Base-by-base conservation (phyloP, 352 stramenopile species). In the Phytophthora idaei region DNA sequence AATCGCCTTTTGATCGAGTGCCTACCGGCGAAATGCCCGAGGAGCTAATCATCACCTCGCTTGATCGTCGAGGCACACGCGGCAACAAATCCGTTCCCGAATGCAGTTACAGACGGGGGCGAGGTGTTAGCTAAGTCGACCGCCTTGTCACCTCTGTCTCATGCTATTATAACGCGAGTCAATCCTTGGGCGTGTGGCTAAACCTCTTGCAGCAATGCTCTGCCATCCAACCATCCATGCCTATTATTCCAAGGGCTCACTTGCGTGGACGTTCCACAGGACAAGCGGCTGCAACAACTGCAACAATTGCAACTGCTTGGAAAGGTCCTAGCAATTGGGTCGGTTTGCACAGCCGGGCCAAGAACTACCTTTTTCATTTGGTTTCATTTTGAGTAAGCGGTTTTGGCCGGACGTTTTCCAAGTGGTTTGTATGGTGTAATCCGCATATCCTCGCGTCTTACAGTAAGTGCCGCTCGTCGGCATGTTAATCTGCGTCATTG, bases 81-180 rank as follows among this genome's bases (percentile, higher is more conserved):
- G 55, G 31, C 44, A 45, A 39, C 57, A 71, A 71, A 71, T 71
- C 63, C 49, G 41, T 71, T 71, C 57, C 63, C 63, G 45, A 32
- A 52, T 57, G 47, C 56, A 37, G 39, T 54, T 51, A 66, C 47
- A 59, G 55, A 64, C 47, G 46, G 54, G 47, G 37, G 9, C n/a
- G 27, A 6, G 34, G 25, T 50, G 11, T 17, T 51, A 50, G 14
- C 2, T 9, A 17, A 45, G 12, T n/a, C 39, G n/a, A 34, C 10
- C 17, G 21, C 21, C 21, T 21, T 21, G 21, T 32, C 11, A 46
- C 34, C 50, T 67, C 60, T 53, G 60, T 57, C 61, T 46, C 61
- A 68, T 49, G 31, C 4, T 37, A 21, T 21, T 21, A 21, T 21
- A 4, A 36, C 52, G 17, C 15, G 8, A 37, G 28, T 4, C 14